Percentiles rank a stretch among this genome's conserved stretches.
phyloP scores from a whole-genome alignment of 306 rosid genomes.

The Vicia sativa region DNA sequence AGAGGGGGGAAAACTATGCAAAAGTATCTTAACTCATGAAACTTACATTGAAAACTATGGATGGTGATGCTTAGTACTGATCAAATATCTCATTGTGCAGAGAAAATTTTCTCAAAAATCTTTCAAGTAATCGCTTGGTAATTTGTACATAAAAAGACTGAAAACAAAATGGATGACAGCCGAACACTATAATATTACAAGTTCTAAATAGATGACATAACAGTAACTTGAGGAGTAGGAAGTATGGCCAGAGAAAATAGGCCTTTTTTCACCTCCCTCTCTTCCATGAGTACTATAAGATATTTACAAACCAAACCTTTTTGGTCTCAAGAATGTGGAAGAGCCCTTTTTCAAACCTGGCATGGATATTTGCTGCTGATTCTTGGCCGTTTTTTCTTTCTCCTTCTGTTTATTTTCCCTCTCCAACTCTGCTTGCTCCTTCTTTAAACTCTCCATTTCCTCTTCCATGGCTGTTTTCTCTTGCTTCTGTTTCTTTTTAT shows the following conservation, averaged over 20 bases:
- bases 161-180: too few relatives aligned
- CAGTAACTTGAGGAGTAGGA: not conserved
- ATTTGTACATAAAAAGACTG: too few relatives aligned
- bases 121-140: too few relatives aligned
- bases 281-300: not conserved
- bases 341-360: slow-evolving; percentile 83
- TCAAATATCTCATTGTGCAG: too few relatives aligned
- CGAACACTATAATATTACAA: too few relatives aligned
- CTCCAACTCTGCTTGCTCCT: slow-evolving; percentile 74
- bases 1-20: too few relatives aligned
- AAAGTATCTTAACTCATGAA: too few relatives aligned
- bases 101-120: too few relatives aligned
- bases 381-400: slow-evolving; percentile 62
- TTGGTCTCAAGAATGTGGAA: slow-evolving; percentile 81
- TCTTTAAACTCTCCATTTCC: slow-evolving; percentile 94
- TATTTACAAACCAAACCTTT: slow-evolving; percentile 74
- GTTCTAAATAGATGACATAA: not conserved
- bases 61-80: too few relatives aligned
- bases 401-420: slow-evolving; percentile 58
- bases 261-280: not conserved
- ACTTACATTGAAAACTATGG: too few relatives aligned
- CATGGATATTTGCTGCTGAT: slow-evolving; percentile 71
- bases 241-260: not conserved
- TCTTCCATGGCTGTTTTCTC: slow-evolving; percentile 95
- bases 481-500: slow-evolving; percentile 86